Base-by-base conservation (phyloP, 805 yeast genomes). In the Saturnispora saitoi region DNA sequence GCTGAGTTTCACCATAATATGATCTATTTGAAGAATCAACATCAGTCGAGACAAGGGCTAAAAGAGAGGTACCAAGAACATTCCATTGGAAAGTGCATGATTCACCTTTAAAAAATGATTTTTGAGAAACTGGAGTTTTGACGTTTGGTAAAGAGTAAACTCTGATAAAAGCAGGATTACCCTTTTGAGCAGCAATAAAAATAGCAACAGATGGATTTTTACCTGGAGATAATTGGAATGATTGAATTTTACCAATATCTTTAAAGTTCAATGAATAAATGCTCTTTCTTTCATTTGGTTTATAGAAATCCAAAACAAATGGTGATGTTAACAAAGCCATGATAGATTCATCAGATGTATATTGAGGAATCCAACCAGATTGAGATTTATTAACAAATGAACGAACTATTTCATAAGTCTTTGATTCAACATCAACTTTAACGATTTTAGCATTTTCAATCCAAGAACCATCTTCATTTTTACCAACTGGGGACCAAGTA, bases 41-140 rank as follows among this genome's bases (percentile, higher is more conserved):
- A 68, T 93, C 99, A 26, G 97, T 93, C 42, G 93, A 85, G 4
- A 97, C 95, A 58, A 90, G 76, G 43, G 96, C 96, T 61, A 95
- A 72, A 52, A 91, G 73, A 6, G 97, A 95, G 51, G 97, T 93
- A 51, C 99, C 99, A 54, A 89, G 75, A 32, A 80, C 76, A 67
- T 95, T 93, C 99, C 99, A 93, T 64, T 79, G 83, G 70, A 93
- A 77, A 58, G 78, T 83, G 67, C 96, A 93, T 55, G 86, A 78
- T 64, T 93, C 99, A 45, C 97, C 98, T 70, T 91, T 90, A 77
- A 93, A 93, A 59, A 93, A 87, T 50, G 87, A 80, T 66, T 91
- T 93, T 52, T 82, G 79, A 46, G 93, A 83, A 44, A 88, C 81
- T 31, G 96, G 91, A 57, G 81, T 86, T 55, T 71, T 69, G 61